phyloP scores from a whole-genome alignment of 768 basidiomycete species.

The Solioccasus polychromus region DNA sequence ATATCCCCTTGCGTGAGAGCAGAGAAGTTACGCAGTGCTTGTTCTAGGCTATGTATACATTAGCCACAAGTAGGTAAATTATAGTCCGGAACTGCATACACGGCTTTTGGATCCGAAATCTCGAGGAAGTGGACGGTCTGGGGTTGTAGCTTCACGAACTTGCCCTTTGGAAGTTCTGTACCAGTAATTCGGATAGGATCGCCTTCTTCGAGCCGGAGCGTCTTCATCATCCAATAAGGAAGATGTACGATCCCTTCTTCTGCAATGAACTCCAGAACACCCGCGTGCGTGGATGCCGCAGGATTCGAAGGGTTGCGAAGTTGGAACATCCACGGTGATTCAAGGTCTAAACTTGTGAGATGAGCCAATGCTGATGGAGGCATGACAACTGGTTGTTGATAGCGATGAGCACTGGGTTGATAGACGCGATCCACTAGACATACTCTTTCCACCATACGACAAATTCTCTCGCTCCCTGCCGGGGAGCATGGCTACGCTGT shows the following conservation, averaged over 20 bases:
- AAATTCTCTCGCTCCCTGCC: constrained; percentile 85
- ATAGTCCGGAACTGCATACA: constrained; percentile 51
- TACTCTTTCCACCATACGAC: constrained; percentile 96
- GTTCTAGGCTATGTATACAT: constrained; percentile 68
- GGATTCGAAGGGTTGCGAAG: constrained; percentile 85
- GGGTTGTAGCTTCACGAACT: constrained; percentile 94
- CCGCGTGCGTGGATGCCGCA: constrained; percentile 87
- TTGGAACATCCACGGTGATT: constrained; percentile 94
- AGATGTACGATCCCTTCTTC: constrained; percentile 94
- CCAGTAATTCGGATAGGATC: constrained; percentile 94
- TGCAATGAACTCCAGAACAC: constrained; percentile 98
- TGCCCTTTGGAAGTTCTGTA: constrained; percentile 84
- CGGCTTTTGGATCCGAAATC: constrained; percentile 95
- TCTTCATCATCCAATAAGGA: constrained; percentile 99
- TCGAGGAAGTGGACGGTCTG: constrained; percentile 95
- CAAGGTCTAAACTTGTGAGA: constrained; percentile 82
- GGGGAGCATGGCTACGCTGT: constrained; percentile 92
- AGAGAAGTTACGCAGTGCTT: constrained; percentile 90
- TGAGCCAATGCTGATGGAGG: constrained; percentile 92
- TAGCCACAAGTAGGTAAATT: neutral
- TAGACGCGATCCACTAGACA: constrained; percentile 37
- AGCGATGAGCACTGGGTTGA: constrained; percentile 7
- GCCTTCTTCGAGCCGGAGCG: constrained; percentile 87
- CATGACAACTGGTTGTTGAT: constrained; percentile 75
- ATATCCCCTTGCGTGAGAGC: constrained; percentile 93